phyloP scores from a whole-genome alignment of 805 yeast species.

The Monosporozyma solicola region DNA sequence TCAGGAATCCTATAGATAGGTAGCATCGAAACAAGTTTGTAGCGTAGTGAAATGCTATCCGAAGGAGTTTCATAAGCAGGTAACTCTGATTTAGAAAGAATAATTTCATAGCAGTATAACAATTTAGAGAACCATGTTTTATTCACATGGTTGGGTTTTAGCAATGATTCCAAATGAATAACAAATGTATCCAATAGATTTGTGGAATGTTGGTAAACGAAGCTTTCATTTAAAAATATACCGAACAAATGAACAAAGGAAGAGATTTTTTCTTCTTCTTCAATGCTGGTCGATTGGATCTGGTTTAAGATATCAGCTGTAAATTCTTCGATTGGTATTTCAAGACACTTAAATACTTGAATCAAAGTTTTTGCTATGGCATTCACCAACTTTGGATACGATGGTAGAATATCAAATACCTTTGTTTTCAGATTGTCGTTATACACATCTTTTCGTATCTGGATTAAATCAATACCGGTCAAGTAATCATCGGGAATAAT shows the following conservation, averaged over 20 bases:
- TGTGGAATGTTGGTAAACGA: slow-evolving; percentile 31
- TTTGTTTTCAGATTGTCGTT: slow-evolving; percentile 31
- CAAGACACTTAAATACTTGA: slow-evolving; percentile 28
- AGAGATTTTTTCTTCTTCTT: slow-evolving; percentile 27
- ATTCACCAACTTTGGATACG: slow-evolving; percentile 33
- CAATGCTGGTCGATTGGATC: slow-evolving; percentile 32
- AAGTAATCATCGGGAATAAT: neutral
- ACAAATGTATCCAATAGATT: slow-evolving; percentile 31
- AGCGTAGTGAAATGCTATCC: slow-evolving; percentile 14
- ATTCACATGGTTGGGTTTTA: slow-evolving; percentile 34
- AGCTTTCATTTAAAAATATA: slow-evolving; percentile 33
- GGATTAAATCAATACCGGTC: slow-evolving; percentile 2
- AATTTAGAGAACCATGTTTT: slow-evolving; percentile 53
- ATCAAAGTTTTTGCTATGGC: slow-evolving; percentile 35
- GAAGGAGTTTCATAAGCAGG: slow-evolving; percentile 37
- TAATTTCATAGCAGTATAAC: slow-evolving; percentile 45
- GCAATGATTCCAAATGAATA: slow-evolving; percentile 29
- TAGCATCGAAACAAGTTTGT: slow-evolving; percentile 11
- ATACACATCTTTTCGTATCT: slow-evolving; percentile 31
- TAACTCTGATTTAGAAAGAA: slow-evolving; percentile 42
- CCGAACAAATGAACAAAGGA: slow-evolving; percentile 38
- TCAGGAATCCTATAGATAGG: slow-evolving; percentile 19
- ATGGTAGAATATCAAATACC: slow-evolving; percentile 36
- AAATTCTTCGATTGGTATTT: slow-evolving; percentile 30
- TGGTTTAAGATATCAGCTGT: slow-evolving; percentile 32